phyloP scores from a whole-genome alignment of 140 eudicot species.

The Erigeron philadelphicus region DNA sequence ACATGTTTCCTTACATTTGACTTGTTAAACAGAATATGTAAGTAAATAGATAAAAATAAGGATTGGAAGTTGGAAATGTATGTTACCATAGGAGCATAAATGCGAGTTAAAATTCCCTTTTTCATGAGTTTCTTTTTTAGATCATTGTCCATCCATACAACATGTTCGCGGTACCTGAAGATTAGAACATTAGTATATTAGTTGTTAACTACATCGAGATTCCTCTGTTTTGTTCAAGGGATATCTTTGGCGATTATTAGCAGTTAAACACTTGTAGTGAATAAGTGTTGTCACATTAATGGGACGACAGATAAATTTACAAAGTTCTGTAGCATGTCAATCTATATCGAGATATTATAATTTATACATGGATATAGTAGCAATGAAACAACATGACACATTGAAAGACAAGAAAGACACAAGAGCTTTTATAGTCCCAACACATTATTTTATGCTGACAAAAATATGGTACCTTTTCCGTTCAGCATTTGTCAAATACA shows the following conservation, averaged over 20 bases:
- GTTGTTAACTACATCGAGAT: not conserved
- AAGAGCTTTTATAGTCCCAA: too few relatives aligned
- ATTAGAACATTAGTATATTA: not conserved
- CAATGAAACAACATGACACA: not conserved
- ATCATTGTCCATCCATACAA: slow-evolving; percentile 65
- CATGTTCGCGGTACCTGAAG: slow-evolving; percentile 73
- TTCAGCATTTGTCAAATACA: too few relatives aligned
- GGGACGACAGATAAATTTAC: not conserved
- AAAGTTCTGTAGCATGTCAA: not conserved
- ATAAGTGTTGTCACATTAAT: not conserved
- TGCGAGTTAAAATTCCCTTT: slow-evolving; percentile 71
- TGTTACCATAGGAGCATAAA: slow-evolving; percentile 92
- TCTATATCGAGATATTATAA: not conserved
- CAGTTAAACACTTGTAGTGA: not conserved
- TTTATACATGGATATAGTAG: not conserved
- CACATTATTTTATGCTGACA: too few relatives aligned
- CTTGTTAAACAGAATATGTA: not conserved
- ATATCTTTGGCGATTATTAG: not conserved
- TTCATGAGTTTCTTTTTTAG: slow-evolving; percentile 46
- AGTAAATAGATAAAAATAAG: not conserved
- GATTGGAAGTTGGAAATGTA: not conserved
- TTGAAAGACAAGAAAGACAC: too few relatives aligned
- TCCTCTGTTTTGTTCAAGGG: not conserved
- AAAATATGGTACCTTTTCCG: too few relatives aligned
- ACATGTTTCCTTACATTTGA: not conserved